phyloP scores from a whole-genome alignment of 352 stramenopile species.

The Plasmopara halstedii region DNA sequence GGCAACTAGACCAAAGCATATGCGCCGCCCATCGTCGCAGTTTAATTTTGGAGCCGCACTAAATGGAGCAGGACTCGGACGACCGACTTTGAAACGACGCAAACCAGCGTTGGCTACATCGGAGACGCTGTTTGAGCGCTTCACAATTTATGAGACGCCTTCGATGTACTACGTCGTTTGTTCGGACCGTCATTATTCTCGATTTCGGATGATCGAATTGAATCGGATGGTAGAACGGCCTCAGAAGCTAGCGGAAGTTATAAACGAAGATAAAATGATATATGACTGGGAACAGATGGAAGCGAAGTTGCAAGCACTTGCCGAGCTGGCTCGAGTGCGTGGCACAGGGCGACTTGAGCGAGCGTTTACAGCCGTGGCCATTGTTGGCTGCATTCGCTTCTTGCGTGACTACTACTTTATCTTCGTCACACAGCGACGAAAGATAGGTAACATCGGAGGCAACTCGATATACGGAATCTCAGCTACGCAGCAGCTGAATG shows the following conservation, averaged over 20 bases:
- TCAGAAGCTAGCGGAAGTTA: conserved; percentile 38
- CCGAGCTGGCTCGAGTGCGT: conserved; percentile 30
- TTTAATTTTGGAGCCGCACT: conserved; percentile 12
- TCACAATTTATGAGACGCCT: conserved; percentile 79
- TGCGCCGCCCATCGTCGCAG: conserved; percentile 25
- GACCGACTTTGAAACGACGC: conserved; percentile 42
- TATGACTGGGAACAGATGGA: conserved; percentile 83
- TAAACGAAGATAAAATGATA: conserved; percentile 54
- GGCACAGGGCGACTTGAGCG: conserved; percentile 42
- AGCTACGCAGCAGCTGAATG: conserved; percentile 86
- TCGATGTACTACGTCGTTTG: conserved; percentile 73
- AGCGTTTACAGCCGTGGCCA: conserved; percentile 90
- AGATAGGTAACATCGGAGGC: conserved; percentile 94
- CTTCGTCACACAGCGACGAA: conserved; percentile 94
- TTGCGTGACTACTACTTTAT: conserved; percentile 98
- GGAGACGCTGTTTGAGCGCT: conserved; percentile 67
- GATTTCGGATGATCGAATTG: conserved; percentile 68
- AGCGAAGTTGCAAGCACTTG: conserved; percentile 54
- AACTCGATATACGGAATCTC: conserved; percentile 98
- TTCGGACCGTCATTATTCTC: conserved; percentile 78
- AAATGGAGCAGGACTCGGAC: conserved; percentile 11
- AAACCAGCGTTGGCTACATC: conserved; percentile 58
- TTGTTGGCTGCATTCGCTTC: conserved; percentile 98
- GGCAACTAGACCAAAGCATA: conserved; percentile 19
- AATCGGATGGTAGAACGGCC: conserved; percentile 62